Evolutionary conservation across 208 protist species (phyloP), one percentile per base, ranked within the genome.

Genomic region (Leishmania turanica): DNA sequence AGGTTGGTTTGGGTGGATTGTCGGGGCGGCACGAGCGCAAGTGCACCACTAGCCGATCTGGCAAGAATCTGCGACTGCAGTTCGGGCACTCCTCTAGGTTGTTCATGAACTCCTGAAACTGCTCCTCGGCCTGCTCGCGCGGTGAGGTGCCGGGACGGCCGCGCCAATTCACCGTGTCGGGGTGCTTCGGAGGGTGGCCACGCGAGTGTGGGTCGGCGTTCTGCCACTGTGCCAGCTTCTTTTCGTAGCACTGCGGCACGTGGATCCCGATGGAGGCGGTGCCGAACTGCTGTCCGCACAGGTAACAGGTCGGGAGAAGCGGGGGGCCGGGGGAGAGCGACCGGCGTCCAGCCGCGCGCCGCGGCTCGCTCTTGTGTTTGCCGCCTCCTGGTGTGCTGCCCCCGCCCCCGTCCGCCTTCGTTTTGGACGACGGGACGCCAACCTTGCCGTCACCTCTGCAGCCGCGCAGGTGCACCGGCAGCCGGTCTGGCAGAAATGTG

Each of bases 401-500:
- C 8, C 51, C 49, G 45, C 34, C 65, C 19, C 68, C 40, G 40
- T 27, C 71, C 40, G 66, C 21, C 60, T 78, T 80, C 45, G 34
- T 5, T 75, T 64, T 78, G 3, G 56, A 65, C 1, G 54, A 42
- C 27, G 75, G 54, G 24, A 34, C 51, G 1, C 9, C 19, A n/a
- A n/a, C 60, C 42, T 70, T 75, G 51, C 74, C 80, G 31, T 81
- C 64, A 56, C 86, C 86, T 80, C 94, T 96, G 87, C 97, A 99
- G 54, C 89, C 88, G 21, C 93, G 90, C 66, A 96, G 78, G 83
- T 99, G 97, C 56, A 99, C 91, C 2, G 86, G 83, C 45, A 99
- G 93, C n/a, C 95, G 87, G 76, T 98, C 95, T 17, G 97, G 96
- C 64, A 96, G 86, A 72, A 99, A 99, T n/a, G 89, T 97, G 66